Conservation (phyloP, 2,329 filamentous ascomycete species). For the Aspergillus ibericus region DNA sequence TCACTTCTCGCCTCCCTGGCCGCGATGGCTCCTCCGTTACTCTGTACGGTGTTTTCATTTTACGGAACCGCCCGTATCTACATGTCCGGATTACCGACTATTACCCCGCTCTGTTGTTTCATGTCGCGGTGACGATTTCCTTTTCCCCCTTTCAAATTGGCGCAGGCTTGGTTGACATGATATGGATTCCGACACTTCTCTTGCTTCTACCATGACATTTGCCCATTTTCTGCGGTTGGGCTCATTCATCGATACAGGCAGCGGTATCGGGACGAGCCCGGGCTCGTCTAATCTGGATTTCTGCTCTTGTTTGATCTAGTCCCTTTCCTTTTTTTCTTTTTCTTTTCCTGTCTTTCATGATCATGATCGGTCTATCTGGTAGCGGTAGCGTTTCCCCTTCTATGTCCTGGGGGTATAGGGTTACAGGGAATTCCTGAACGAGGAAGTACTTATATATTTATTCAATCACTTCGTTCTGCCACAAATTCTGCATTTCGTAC, state of each 20-base stretch:
- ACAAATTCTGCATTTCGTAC: too few species aligned
- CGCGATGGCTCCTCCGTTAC: background rate
- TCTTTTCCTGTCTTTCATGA: background rate
- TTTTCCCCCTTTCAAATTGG: background rate
- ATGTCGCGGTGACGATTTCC: conserved; percentile 2
- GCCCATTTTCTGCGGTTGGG: background rate
- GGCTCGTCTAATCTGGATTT: background rate
- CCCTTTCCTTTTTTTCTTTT: background rate
- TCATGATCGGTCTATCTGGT: conserved; percentile 2
- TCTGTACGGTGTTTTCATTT: background rate
- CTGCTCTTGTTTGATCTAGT: background rate
- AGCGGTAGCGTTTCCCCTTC: background rate
- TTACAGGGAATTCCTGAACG: background rate
- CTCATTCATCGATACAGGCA: background rate
- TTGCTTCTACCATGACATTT: background rate
- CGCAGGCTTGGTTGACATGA: background rate
- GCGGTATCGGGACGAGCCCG: background rate
- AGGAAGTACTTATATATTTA: background rate
- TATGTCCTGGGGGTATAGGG: background rate
- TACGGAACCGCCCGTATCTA: background rate
- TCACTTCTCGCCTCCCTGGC: background rate
- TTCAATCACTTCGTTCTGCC: too few species aligned
- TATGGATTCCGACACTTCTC: background rate
- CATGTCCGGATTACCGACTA: background rate
- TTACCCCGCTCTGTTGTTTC: background rate